Evolutionary conservation across 306 rosid genomes (phyloP).

Genomic region (Ceratonia siliqua): DNA sequence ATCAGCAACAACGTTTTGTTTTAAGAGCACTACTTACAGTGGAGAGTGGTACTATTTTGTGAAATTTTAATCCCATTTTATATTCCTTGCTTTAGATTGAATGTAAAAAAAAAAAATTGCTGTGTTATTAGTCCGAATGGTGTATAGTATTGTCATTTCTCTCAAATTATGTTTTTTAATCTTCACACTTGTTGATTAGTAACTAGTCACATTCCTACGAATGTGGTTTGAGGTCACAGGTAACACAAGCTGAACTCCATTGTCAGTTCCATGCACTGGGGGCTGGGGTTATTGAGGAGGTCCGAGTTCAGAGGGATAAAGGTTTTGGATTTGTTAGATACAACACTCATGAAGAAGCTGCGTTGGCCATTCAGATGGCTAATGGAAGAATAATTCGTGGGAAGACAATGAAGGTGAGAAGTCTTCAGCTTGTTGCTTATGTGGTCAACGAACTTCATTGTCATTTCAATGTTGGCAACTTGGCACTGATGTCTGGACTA

Average conservation of each 20-base stretch:
- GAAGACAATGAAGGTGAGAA: conserved; percentile 58
- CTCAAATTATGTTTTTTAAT: conserved; percentile 20
- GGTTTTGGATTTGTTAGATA: conserved; percentile 72
- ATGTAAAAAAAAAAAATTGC: background rate
- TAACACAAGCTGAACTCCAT: conserved; percentile 63
- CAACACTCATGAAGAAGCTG: conserved; percentile 62
- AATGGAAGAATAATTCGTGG: conserved; percentile 61
- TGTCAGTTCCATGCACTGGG: conserved; percentile 59
- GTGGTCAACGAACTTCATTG: conserved; percentile 13
- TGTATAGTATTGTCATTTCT: conserved; percentile 11
- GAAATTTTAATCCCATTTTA: background rate
- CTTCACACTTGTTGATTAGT: background rate
- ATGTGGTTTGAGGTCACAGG: conserved; percentile 42
- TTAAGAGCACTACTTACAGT: background rate
- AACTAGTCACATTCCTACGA: conserved; percentile 18
- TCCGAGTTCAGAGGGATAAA: conserved; percentile 66
- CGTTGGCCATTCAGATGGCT: conserved; percentile 64
- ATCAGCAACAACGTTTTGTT: background rate
- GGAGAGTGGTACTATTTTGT: background rate
- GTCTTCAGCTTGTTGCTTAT: conserved; percentile 28
- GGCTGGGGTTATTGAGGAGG: conserved; percentile 67
- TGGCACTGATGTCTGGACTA: conserved; percentile 23
- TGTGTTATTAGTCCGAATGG: background rate
- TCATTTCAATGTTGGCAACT: conserved; percentile 13
- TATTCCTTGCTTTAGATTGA: background rate